Evolutionary conservation across 139 green algal genomes (phyloP).

Genomic region (Chlorella sorokiniana): DNA sequence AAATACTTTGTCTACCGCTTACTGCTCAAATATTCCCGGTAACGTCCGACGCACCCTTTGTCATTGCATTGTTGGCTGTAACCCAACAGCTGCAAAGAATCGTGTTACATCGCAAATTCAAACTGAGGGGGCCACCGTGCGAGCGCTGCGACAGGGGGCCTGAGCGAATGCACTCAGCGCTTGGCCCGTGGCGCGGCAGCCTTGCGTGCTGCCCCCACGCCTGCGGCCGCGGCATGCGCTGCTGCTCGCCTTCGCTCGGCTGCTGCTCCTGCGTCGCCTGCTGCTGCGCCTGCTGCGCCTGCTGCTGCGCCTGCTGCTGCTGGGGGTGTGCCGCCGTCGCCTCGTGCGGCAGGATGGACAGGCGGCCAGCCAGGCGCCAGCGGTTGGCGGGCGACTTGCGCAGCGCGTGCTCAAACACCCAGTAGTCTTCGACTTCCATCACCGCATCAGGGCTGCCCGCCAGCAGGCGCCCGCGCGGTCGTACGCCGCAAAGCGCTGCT

Average conservation of each 20-base stretch:
- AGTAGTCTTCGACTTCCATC: conserved; percentile 48
- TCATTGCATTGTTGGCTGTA: no score
- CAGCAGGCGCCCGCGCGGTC: conserved; percentile 35
- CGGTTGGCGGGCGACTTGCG: conserved; percentile 26
- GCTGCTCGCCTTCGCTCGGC: conserved; percentile 1
- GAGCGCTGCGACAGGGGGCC: no score
- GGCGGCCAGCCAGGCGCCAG: conserved; percentile 42
- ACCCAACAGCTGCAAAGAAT: no score
- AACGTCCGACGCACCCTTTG: no score
- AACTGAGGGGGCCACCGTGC: no score
- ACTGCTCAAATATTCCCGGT: no score
- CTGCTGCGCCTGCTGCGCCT: neutral
- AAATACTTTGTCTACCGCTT: no score
- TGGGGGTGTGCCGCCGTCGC: neutral
- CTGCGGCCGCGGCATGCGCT: neutral
- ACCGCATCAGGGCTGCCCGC: conserved; percentile 34
- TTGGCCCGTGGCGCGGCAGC: neutral
- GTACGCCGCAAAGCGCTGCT: conserved; percentile 56
- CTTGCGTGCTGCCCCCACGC: neutral
- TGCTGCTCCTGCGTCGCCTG: neutral
- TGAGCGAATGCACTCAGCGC: neutral
- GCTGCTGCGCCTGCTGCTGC: neutral
- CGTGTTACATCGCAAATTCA: no score
- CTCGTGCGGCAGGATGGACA: conserved; percentile 8
- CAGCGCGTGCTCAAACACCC: conserved; percentile 59